A percentile compares a stretch with the other conserved stretches of the same genome.
phyloP scores from a whole-genome alignment of 176 grass and related monocot species.

The Aegilops longissima region DNA sequence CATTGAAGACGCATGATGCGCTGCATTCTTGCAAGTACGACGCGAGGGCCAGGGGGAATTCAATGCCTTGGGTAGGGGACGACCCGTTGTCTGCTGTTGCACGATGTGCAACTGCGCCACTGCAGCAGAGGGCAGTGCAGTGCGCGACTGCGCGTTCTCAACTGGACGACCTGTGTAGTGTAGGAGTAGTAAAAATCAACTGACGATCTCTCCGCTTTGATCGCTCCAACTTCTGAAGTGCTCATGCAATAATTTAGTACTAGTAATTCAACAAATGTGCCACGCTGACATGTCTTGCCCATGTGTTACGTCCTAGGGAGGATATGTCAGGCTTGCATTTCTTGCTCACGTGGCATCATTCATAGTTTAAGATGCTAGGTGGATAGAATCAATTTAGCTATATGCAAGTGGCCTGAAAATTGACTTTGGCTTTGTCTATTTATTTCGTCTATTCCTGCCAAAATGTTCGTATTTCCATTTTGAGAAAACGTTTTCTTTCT shows the following conservation, averaged over 20 bases:
- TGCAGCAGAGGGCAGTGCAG: background rate
- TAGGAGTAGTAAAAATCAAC: background rate
- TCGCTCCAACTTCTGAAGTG: too few species aligned
- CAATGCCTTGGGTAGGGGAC: slow-evolving; percentile 46
- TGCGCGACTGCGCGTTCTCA: background rate
- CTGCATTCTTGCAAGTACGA: slow-evolving; percentile 44
- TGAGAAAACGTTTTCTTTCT: too few species aligned
- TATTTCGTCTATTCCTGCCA: too few species aligned
- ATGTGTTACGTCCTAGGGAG: background rate
- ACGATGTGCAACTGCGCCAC: background rate
- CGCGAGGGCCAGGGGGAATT: slow-evolving; percentile 4
- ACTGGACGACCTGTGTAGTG: background rate
- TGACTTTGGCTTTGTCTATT: too few species aligned
- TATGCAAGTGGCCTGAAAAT: too few species aligned
- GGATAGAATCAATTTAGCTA: too few species aligned
- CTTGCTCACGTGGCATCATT: too few species aligned
- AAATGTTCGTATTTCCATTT: too few species aligned
- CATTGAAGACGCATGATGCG: slow-evolving; percentile 41
- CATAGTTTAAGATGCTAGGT: too few species aligned
- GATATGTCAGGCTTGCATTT: too few species aligned
- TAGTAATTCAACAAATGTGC: background rate
- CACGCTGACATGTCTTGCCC: background rate
- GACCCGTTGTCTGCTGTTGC: slow-evolving; percentile 36
- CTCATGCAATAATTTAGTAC: too few species aligned
- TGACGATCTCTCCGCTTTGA: too few species aligned